Conservation (phyloP, 2,329 filamentous ascomycete genomes). For the Nemania diffusa region DNA sequence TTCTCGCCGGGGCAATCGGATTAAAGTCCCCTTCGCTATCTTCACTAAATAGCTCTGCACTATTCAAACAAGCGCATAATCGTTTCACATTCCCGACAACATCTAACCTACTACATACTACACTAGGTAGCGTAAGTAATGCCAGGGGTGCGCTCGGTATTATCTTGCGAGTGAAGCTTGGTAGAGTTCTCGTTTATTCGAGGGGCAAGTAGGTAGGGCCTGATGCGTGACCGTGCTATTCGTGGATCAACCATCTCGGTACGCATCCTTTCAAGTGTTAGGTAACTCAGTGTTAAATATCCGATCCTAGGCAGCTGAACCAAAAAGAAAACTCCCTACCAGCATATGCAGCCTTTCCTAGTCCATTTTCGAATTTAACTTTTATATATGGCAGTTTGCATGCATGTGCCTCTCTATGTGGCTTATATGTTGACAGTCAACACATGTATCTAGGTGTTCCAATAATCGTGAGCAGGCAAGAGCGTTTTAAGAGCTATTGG, state of each 20-base stretch:
- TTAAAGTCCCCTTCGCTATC: neutral
- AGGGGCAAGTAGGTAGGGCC: neutral
- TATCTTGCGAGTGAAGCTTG: neutral
- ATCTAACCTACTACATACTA: no score
- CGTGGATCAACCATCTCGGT: neutral
- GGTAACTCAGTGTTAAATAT: neutral
- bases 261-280: neutral
- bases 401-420: no score
- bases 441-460: no score
- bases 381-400: neutral
- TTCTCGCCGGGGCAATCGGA: no score
- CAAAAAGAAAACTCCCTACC: neutral
- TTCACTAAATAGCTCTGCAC: no score
- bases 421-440: neutral
- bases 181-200: neutral
- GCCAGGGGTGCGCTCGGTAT: neutral
- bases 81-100: slow-evolving; percentile 20
- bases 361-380: neutral
- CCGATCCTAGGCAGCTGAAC: neutral
- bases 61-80: slow-evolving; percentile 1
- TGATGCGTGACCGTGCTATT: neutral
- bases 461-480: no score
- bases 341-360: neutral
- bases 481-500: no score
- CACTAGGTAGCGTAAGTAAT: neutral